phyloP scores from a whole-genome alignment of 2,329 filamentous ascomycete species.

The Neonectria faginata region DNA sequence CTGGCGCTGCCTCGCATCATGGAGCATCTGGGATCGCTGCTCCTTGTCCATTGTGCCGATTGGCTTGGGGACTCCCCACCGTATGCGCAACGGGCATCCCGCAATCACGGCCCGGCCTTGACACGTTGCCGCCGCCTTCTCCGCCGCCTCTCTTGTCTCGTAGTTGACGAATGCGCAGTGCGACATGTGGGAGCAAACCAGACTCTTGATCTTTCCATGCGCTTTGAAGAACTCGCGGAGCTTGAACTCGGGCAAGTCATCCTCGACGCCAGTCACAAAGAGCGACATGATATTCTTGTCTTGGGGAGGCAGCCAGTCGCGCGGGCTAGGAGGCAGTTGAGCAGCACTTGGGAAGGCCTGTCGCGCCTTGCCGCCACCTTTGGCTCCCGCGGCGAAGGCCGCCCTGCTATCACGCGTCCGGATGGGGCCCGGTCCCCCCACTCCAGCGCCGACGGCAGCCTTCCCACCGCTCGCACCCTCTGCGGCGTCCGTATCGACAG shows the following conservation, averaged over 20 bases:
- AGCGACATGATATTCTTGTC: slow-evolving; percentile 91
- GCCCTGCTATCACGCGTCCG: slow-evolving; percentile 76
- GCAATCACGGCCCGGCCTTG: slow-evolving; percentile 91
- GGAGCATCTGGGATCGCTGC: slow-evolving; percentile 82
- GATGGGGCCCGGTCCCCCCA: slow-evolving; percentile 79
- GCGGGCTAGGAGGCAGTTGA: slow-evolving; percentile 81
- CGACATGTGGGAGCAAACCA: slow-evolving; percentile 96
- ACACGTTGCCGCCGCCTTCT: slow-evolving; percentile 84
- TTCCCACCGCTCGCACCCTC: slow-evolving; percentile 58
- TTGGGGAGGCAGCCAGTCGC: slow-evolving; percentile 86
- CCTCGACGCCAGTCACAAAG: slow-evolving; percentile 94
- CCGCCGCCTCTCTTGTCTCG: slow-evolving; percentile 83
- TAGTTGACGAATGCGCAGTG: slow-evolving; percentile 99
- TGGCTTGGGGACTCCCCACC: slow-evolving; percentile 93
- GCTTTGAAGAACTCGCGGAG: slow-evolving; percentile 90
- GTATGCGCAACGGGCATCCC: slow-evolving; percentile 88
- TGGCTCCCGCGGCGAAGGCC: slow-evolving; percentile 61
- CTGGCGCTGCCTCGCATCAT: slow-evolving; percentile 70
- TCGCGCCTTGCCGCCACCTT: slow-evolving; percentile 59
- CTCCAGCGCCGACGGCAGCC: slow-evolving; percentile 65
- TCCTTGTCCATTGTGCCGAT: slow-evolving; percentile 93
- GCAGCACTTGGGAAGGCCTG: slow-evolving; percentile 76
- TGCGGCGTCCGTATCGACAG: slow-evolving; percentile 69
- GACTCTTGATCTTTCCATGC: slow-evolving; percentile 89
- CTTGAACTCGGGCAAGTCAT: slow-evolving; percentile 93